Percentiles rank a stretch among this genome's conserved stretches.
These are phyloP conservation scores for Nitzschia sp. DNA, from an alignment of 108 stramenopile genomes.

Conservation along the genomic window DNA sequence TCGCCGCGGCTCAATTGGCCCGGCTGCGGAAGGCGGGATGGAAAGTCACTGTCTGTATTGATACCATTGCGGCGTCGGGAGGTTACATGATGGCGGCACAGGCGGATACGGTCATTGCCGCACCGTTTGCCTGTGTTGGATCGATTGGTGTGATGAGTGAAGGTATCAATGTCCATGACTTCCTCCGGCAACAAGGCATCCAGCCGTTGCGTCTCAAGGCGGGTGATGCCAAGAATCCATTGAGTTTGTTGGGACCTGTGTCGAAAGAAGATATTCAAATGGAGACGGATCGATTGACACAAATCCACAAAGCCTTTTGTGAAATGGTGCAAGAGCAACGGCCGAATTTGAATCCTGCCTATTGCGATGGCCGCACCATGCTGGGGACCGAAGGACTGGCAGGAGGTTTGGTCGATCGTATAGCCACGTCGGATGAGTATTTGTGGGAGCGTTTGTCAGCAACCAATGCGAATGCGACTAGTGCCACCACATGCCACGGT, in stretches of 20 bases:
- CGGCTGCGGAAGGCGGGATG: conserved; percentile 56
- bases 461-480: conserved; percentile 16
- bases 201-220: conserved; percentile 68
- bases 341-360: conserved; percentile 51
- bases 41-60: conserved; percentile 50
- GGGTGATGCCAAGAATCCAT: conserved; percentile 70
- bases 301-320: conserved; percentile 74
- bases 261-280: conserved; percentile 52
- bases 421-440: conserved; percentile 81
- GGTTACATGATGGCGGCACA: conserved; percentile 80
- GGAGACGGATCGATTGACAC: conserved; percentile 56
- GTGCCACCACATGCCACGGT: too few relatives aligned
- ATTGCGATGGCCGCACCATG: conserved; percentile 70
- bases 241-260: conserved; percentile 63
- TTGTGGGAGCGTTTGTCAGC: conserved; percentile 66
- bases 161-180: conserved; percentile 65
- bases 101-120: conserved; percentile 61
- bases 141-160: conserved; percentile 76
- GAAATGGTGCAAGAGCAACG: conserved; percentile 48
- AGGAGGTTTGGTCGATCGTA: conserved; percentile 66
- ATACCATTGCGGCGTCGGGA: conserved; percentile 64
- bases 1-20: conserved; percentile 68
- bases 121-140: conserved; percentile 82
- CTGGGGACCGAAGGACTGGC: conserved; percentile 59
- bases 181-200: conserved; percentile 62